phyloP scores from a whole-genome alignment of 768 basidiomycete species.

The Calocybe indica region DNA sequence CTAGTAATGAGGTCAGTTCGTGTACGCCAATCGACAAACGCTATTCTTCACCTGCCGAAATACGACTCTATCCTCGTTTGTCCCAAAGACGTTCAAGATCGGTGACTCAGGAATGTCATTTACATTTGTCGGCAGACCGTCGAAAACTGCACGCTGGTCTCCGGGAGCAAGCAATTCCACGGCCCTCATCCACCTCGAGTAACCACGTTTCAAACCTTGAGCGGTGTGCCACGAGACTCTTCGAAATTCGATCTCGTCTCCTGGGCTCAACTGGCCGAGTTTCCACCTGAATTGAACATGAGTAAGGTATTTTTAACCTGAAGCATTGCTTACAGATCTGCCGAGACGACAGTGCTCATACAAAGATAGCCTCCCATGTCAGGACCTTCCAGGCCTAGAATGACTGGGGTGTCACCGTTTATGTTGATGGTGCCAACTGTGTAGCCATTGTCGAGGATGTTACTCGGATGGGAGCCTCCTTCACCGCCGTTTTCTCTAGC shows the following conservation, averaged over 20 bases:
- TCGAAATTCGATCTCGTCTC: slow-evolving; percentile 46
- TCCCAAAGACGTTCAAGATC: slow-evolving; percentile 21
- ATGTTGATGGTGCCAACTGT: slow-evolving; percentile 49
- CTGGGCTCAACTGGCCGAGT: slow-evolving; percentile 58
- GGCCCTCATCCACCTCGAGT: too few species aligned
- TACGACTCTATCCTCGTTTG: slow-evolving; percentile 22
- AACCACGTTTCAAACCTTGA: too few species aligned
- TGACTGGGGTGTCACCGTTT: slow-evolving; percentile 67
- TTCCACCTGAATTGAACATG: slow-evolving; percentile 48
- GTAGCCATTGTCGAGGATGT: slow-evolving; percentile 61
- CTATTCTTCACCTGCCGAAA: slow-evolving; percentile 44
- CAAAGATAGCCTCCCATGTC: slow-evolving; percentile 63
- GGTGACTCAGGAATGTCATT: slow-evolving; percentile 22
- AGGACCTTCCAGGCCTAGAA: slow-evolving; percentile 55
- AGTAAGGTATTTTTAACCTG: not conserved
- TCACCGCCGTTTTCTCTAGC: slow-evolving; percentile 53
- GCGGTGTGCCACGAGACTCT: slow-evolving; percentile 33
- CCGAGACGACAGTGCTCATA: slow-evolving; percentile 43
- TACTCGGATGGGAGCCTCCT: slow-evolving; percentile 65
- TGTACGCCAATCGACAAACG: not conserved
- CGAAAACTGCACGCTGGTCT: too few species aligned
- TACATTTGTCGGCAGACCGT: not conserved
- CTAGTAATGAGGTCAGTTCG: slow-evolving; percentile 18
- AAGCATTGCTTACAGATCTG: slow-evolving; percentile 36
- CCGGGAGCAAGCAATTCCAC: too few species aligned